Percentiles rank a stretch among this genome's conserved stretches.
These are phyloP conservation scores for Picea abies DNA, from an alignment of 83 land plant species.

Conservation along the genomic window DNA sequence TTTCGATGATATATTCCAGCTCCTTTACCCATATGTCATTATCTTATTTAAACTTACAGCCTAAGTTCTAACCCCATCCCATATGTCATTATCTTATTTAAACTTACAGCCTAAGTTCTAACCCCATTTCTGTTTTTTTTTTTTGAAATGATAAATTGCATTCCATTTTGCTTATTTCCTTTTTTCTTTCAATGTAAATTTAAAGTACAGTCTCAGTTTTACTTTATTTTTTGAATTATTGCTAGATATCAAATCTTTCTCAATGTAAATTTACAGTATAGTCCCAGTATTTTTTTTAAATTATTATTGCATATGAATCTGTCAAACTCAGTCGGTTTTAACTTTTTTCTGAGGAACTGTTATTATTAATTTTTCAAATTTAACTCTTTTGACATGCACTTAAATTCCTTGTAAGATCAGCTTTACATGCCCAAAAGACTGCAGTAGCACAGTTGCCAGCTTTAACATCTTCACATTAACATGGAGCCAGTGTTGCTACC, in stretches of 20 bases:
- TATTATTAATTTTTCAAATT: too few species aligned
- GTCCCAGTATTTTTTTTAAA: not conserved
- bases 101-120: too few species aligned
- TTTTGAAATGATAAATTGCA: not conserved
- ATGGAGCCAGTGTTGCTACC: too few species aligned
- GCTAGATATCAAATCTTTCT: not conserved
- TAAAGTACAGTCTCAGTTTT: not conserved
- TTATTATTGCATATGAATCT: not conserved
- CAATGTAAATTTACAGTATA: not conserved
- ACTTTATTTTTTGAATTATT: not conserved
- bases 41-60: too few species aligned
- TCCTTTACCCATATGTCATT: not conserved
- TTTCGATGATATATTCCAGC: not conserved
- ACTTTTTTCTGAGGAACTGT: not conserved
- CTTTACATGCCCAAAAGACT: too few species aligned
- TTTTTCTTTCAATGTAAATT: not conserved
- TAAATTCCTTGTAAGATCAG: too few species aligned
- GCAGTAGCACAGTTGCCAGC: too few species aligned
- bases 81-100: too few species aligned
- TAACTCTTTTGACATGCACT: too few species aligned
- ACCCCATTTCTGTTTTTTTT: not conserved
- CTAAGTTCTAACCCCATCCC: too few species aligned
- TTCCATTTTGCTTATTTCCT: not conserved
- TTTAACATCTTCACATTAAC: too few species aligned
- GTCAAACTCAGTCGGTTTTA: not conserved